A percentile compares a stretch with the other conserved stretches of the same genome.
Evolutionary conservation across 345 rosid genomes (phyloP).

Genomic region (Hypericum perforatum): DNA sequence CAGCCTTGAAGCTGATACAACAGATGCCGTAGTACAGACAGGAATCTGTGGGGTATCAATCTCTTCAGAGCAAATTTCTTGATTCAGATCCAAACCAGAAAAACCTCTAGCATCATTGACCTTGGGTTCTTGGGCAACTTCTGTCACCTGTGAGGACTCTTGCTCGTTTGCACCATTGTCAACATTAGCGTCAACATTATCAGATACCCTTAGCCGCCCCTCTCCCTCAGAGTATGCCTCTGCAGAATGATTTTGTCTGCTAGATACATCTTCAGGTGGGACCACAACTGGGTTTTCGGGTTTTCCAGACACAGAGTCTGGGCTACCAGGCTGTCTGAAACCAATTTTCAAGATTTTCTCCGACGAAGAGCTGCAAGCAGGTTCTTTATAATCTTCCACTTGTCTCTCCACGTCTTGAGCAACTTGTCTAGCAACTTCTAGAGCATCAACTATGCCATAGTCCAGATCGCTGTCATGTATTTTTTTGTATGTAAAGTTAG

Average conservation of each 20-base stretch:
- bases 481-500: conserved; percentile 31
- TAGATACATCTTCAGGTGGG: conserved; percentile 31
- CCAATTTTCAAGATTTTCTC: conserved; percentile 42
- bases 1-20: conserved; percentile 53
- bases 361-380: conserved; percentile 46
- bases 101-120: conserved; percentile 41
- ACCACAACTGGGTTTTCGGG: conserved; percentile 15
- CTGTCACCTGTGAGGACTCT: conserved; percentile 49
- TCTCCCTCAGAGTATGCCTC: conserved; percentile 29
- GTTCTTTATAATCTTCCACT: conserved; percentile 53
- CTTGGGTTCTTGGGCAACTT: conserved; percentile 44
- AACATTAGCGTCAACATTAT: conserved; percentile 24
- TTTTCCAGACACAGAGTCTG: conserved; percentile 35
- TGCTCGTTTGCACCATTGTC: conserved; percentile 35
- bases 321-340: conserved; percentile 32
- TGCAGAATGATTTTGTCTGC: conserved; percentile 32
- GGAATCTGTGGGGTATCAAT: conserved; percentile 38
- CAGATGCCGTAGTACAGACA: conserved; percentile 36
- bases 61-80: conserved; percentile 69
- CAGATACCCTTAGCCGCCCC: conserved; percentile 21
- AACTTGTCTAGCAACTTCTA: conserved; percentile 82
- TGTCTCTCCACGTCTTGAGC: conserved; percentile 93
- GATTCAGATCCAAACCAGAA: conserved; percentile 74
- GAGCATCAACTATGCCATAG: conserved; percentile 77
- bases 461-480: conserved; percentile 52